Evolutionary conservation across 169 alveolate species (phyloP), one percentile per base, ranked within the genome.

Genomic region (Cryptosporidium xiaoi): DNA sequence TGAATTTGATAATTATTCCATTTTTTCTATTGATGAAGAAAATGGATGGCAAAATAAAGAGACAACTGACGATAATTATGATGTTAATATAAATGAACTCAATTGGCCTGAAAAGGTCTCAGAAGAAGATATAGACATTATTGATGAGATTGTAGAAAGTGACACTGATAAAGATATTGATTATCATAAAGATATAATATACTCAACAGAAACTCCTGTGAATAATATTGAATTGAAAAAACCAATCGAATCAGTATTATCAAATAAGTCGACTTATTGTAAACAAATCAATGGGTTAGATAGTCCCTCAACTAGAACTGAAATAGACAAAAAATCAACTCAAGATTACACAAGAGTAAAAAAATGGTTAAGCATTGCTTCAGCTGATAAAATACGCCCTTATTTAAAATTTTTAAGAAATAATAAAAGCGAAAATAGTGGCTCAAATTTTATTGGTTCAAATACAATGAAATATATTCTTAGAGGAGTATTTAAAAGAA

Each of bases 41-140:
- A 66, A 69, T 16, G 10, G 10, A 6, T 6, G 48, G 48, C 4
- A 40, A 40, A 40, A 40, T 40, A 8, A 40, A 8, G 48, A 40
- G 10, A 8, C 10, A 40, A 69, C 44, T n/a, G 83, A 69, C 6
- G 56, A 31, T n/a, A 51, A 55, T 7, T 8, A 34, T 16, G 60
- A 48, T 5, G 16, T 69, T 69, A 69, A 51, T 31, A 27, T 20
- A 8, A 56, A 27, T 56, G 83, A 69, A 27, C 20, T 69, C 44
- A 64, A 6, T 20, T 69, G 83, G 83, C 83, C 83, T 1, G 83
- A 69, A 24, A 48, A 46, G 13, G 65, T 64, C 16, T 16, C 36
- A 0, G 69, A n/a, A 16, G 29, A n/a, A 36, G 1, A 64, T 6
- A 1, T 1, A 31, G 82, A 65, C 12, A 62, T 18, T 36, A 24